Evolutionary conservation across 140 eudicot genomes (phyloP), one percentile per base, ranked within the genome.

Genomic region (Erigeron philadelphicus): DNA sequence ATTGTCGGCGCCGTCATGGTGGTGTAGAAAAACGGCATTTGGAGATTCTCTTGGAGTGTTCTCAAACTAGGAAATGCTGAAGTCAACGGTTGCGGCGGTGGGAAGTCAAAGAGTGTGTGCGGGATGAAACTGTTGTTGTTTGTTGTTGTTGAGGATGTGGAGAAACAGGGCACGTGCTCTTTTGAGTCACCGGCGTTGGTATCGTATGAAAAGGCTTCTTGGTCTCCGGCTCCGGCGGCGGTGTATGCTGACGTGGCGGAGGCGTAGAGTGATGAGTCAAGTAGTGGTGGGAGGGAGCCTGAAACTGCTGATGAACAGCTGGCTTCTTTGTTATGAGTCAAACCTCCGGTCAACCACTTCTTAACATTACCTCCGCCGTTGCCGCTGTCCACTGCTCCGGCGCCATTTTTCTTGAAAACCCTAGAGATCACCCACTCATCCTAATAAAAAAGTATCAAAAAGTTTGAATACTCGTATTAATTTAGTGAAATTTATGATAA

Each of bases 81-180:
- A 6, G 70, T 66, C 23, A 81, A 74, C 6, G 75, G 65, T 13
- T 54, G 68, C 21, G 75, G 84, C 21, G 86, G 90, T 3, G 86
- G 84, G 44, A 62, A 77, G 19, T 75, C 88, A 61, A 82, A 83
- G 7, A 80, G 59, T 19, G 76, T 47, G 58, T 35, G 56, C 48
- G 54, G 55, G 47, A 72, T 61, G 11, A 64, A 70, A 69, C 17
- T 73, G 49, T 17, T 73, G 55, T 58, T 69, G 64, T 31, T 31
- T 31, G 59, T 66, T 67, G 68, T 21, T 15, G 84, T 57, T 60
- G 80, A 50, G 57, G 88, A 71, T 43, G 78, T 92, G 98, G 98
- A 92, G 98, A 92, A 92, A 92, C 98, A 92, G 98, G 98, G 84
- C 96, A 92, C 98, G 98, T 88, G 98, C 98, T 86, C 92, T 77